Evolutionary conservation across 106 monocot species (phyloP).

Genomic region (Dioscorea zingiberensis): DNA sequence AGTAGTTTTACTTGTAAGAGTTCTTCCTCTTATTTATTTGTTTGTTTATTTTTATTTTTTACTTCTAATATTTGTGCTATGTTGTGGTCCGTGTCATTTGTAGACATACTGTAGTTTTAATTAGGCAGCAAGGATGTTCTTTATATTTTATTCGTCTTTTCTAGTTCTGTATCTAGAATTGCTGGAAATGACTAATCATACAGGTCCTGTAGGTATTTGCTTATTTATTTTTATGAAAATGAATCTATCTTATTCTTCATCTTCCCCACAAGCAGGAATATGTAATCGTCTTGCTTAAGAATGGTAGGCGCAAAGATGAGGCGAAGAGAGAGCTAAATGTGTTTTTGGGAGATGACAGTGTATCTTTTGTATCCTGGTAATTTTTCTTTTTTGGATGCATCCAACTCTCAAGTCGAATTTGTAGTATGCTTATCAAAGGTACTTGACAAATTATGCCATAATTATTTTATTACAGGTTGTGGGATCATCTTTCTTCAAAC

Average conservation of each 20-base stretch:
- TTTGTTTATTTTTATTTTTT: not conserved
- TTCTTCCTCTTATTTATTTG: not conserved
- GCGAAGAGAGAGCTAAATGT: slow-evolving; percentile 59
- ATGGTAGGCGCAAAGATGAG: slow-evolving; percentile 73
- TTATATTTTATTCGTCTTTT: no score
- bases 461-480: slow-evolving; percentile 38
- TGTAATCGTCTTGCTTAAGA: slow-evolving; percentile 72
- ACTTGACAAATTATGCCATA: not conserved
- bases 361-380: slow-evolving; percentile 67
- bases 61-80: no score
- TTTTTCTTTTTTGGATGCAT: not conserved
- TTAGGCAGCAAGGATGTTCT: no score
- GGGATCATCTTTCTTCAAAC: slow-evolving; percentile 74
- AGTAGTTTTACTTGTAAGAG: no score
- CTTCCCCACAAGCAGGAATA: slow-evolving; percentile 61
- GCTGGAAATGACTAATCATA: no score
- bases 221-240: no score
- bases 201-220: no score
- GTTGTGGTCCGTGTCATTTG: no score
- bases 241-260: not conserved
- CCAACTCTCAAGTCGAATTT: no score
- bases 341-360: slow-evolving; percentile 70
- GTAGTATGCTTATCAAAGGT: not conserved
- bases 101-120: no score
- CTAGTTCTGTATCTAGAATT: no score